phyloP scores from a whole-genome alignment of 2,329 filamentous ascomycete genomes.

The Trichophyton simii region DNA sequence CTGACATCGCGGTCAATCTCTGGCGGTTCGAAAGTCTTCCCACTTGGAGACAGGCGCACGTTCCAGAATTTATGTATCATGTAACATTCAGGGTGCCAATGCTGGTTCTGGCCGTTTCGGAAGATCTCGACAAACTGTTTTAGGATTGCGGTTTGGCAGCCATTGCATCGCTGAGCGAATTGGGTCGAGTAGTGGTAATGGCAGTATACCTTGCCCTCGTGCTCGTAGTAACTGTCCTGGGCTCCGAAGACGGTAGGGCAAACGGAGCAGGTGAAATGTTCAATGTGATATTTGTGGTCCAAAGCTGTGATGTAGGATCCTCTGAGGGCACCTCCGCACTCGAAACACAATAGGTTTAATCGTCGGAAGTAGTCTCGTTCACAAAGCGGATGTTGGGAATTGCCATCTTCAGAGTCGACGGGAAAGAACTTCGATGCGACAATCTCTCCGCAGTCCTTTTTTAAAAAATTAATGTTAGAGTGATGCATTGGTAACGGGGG shows the following conservation, averaged over 20 bases:
- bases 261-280: slow-evolving; percentile 96
- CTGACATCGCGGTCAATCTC: slow-evolving; percentile 45
- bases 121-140: slow-evolving; percentile 99
- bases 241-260: slow-evolving; percentile 97
- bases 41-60: slow-evolving; percentile 61
- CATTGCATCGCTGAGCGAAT: slow-evolving; percentile 91
- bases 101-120: slow-evolving; percentile 92
- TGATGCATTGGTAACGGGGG: not conserved
- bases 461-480: slow-evolving; percentile 4
- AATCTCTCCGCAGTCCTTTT: slow-evolving; percentile 86
- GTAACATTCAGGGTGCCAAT: slow-evolving; percentile 99
- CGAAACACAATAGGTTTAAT: slow-evolving; percentile 77
- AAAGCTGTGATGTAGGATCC: slow-evolving; percentile 97
- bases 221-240: slow-evolving; percentile 97
- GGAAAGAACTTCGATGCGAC: slow-evolving; percentile 99
- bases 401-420: slow-evolving; percentile 77
- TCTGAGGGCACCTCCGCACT: slow-evolving; percentile 82
- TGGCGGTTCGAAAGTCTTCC: slow-evolving; percentile 37
- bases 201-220: slow-evolving; percentile 91
- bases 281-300: slow-evolving; percentile 96
- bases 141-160: slow-evolving; percentile 89
- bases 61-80: slow-evolving; percentile 99
- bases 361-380: slow-evolving; percentile 96
- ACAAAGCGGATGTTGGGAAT: slow-evolving; percentile 78
- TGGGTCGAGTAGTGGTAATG: slow-evolving; percentile 98